Evolutionary conservation across 495 filamentous ascomycete species (phyloP), one percentile per base, ranked within the genome.

Genomic region (Articulospora tetracladia): DNA sequence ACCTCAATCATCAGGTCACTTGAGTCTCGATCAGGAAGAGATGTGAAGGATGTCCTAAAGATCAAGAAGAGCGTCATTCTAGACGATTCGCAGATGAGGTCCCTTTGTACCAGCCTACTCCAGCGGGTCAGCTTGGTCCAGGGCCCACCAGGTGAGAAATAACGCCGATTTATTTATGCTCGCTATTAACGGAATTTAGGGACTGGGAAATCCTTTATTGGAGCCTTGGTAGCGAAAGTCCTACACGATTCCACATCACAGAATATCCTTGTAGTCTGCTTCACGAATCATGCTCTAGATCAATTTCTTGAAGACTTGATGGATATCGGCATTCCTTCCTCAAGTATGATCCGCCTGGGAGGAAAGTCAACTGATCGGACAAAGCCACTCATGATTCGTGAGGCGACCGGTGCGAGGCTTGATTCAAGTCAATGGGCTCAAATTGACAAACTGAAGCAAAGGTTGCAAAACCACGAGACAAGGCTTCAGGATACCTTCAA

Each of bases 181-280:
- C 23, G 22, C 11, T 17, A 52, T 2, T 51, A 36, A 41, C 25
- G 12, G 51, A 22, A 59, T 59, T n/a, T 47, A 90, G 89, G 89
- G 2, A 93, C 89, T 2, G 90, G 91, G 4, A 93, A 93, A 57
- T 90, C 88, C 0, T 90, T 92, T 59, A 82, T 91, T 30, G 90
- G 91, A 0, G 85, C 88, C 0, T 70, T 89, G 2, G 64, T 90
- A 17, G 82, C 83, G 0, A 88, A 88, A 56, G 68, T 72, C 0
- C 54, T 93, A 1, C 70, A 82, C 60, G 72, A 86, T 23, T 65
- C 73, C 44, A 82, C 84, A 0, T 39, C 55, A 0, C 69, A 84
- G 55, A 81, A 59, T 0, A 83, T 91, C 0, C 71, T 93, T 0
- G 83, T 91, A 1, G 68, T 91, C 26, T 76, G 74, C 28, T 83